phyloP scores from a whole-genome alignment of 2,329 filamentous ascomycete genomes.

The Pleomassaria siparia region DNA sequence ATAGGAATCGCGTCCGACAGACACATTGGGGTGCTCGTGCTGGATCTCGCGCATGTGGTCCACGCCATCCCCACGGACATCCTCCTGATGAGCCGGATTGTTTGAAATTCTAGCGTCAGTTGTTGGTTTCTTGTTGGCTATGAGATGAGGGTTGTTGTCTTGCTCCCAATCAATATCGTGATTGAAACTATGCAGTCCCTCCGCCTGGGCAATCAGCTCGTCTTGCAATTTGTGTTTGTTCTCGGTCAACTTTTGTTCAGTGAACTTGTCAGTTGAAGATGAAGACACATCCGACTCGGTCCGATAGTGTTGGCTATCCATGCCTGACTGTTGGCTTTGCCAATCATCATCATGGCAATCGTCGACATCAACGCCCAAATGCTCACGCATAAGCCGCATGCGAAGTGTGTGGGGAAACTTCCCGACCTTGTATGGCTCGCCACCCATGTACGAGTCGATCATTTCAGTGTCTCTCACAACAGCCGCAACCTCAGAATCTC shows the following conservation, averaged over 20 bases:
- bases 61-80: slow-evolving; percentile 74
- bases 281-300: slow-evolving; percentile 37
- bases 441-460: slow-evolving; percentile 88
- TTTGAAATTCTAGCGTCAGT: slow-evolving; percentile 61
- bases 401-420: slow-evolving; percentile 91
- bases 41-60: slow-evolving; percentile 67
- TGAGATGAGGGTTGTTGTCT: slow-evolving; percentile 59
- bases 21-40: slow-evolving; percentile 58
- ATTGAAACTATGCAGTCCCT: slow-evolving; percentile 69
- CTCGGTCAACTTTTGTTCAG: slow-evolving; percentile 44
- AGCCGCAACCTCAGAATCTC: slow-evolving; percentile 90
- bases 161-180: slow-evolving; percentile 69
- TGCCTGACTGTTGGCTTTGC: slow-evolving; percentile 42
- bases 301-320: slow-evolving; percentile 69
- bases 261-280: slow-evolving; percentile 37
- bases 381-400: slow-evolving; percentile 92
- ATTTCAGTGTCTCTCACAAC: slow-evolving; percentile 92
- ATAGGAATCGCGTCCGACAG: slow-evolving; percentile 69
- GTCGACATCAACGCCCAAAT: slow-evolving; percentile 93
- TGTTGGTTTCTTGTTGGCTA: slow-evolving; percentile 56
- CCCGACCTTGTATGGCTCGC: slow-evolving; percentile 83
- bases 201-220: slow-evolving; percentile 58
- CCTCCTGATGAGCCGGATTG: slow-evolving; percentile 66
- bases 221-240: slow-evolving; percentile 52
- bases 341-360: slow-evolving; percentile 59